Evolutionary conservation across 352 stramenopile species (phyloP), one percentile per base, ranked within the genome.

Genomic region (Globisporangium radiosum): DNA sequence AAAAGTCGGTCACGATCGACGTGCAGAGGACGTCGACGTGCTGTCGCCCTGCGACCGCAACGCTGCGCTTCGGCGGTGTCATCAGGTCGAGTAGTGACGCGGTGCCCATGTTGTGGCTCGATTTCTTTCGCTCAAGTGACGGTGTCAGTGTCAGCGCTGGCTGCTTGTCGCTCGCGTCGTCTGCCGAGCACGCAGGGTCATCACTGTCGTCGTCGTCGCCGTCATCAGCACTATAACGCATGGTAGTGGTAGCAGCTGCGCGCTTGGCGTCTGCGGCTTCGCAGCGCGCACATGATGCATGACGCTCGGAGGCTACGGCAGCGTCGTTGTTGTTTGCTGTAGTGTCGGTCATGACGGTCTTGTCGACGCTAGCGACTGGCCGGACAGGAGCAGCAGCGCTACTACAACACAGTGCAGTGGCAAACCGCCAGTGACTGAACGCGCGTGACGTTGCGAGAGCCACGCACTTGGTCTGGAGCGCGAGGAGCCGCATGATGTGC

Each of bases 11-110:
- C 2, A 83, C 63, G 39, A 83, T 63, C 1, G 70, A 76, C n/a
- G 69, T 69, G 52, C 70, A 83, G 36, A 83, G 66, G 13, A 71
- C 68, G 37, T 83, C 72, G 37, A 73, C 54, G 45, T 75, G 62
- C n/a, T 64, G 62, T 47, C 52, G 58, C 15, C 40, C 50, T 10
- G 38, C 52, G 7, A n/a, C 37, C 5, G 9, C 5, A 40, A 15
- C 7, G 7, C 38, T n/a, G 8, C 39, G 39, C 40, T 25, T 45
- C 36, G 51, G 49, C 7, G n/a, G n/a, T 3, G 33, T 6, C 8
- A 47, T 3, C n/a, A 19, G 3, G 1, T 3, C 13, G 17, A 58
- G 11, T 36, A 59, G 33, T 6, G 44, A 7, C 11, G 9, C 13
- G 7, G 3, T n/a, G 5, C 5, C 17, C 1, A 19, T 1, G 4